These are phyloP conservation scores for Coniferiporia weirii DNA, from an alignment of 1,284 basidiomycete genomes.

Conservation along the genomic window DNA sequence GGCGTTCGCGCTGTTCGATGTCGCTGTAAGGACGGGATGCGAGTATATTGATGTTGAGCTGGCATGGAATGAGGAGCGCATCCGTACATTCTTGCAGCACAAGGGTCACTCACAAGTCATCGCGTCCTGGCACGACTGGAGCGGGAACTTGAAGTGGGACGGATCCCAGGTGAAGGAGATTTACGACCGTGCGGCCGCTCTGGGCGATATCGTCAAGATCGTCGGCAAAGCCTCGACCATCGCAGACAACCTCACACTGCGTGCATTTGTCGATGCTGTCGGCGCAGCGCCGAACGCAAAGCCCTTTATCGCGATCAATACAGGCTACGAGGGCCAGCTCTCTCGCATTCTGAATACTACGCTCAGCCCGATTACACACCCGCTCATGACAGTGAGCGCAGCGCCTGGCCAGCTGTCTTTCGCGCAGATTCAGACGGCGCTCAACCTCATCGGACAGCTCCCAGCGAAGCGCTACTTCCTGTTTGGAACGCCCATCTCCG, in stretches of 20 bases:
- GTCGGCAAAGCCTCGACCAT: constrained; percentile 78
- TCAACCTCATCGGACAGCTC: constrained; percentile 77
- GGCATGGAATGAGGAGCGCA: constrained; percentile 59
- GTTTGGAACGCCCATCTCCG: constrained; percentile 84
- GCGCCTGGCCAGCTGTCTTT: constrained; percentile 93
- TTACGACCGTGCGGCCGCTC: constrained; percentile 56
- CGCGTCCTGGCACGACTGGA: constrained; percentile 94
- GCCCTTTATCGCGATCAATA: constrained; percentile 93
- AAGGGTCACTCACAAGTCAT: constrained; percentile 82
- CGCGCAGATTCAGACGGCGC: constrained; percentile 76
- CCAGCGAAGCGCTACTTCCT: constrained; percentile 75
- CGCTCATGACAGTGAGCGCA: constrained; percentile 74
- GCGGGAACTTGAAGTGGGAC: constrained; percentile 82
- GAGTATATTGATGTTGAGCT: constrained; percentile 96
- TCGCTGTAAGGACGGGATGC: constrained; percentile 80
- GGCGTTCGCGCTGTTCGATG: constrained; percentile 72
- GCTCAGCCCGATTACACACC: constrained; percentile 89
- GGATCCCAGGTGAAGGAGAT: constrained; percentile 62
- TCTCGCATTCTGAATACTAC: constrained; percentile 84
- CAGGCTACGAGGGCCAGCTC: constrained; percentile 85
- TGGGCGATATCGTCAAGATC: constrained; percentile 91
- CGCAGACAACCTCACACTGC: constrained; percentile 79
- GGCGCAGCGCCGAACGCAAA: constrained; percentile 45
- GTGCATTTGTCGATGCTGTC: constrained; percentile 59
- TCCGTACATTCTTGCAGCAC: constrained; percentile 53